Evolutionary conservation across 768 basidiomycete genomes (phyloP).

Genomic region (Trametes meyenii): DNA sequence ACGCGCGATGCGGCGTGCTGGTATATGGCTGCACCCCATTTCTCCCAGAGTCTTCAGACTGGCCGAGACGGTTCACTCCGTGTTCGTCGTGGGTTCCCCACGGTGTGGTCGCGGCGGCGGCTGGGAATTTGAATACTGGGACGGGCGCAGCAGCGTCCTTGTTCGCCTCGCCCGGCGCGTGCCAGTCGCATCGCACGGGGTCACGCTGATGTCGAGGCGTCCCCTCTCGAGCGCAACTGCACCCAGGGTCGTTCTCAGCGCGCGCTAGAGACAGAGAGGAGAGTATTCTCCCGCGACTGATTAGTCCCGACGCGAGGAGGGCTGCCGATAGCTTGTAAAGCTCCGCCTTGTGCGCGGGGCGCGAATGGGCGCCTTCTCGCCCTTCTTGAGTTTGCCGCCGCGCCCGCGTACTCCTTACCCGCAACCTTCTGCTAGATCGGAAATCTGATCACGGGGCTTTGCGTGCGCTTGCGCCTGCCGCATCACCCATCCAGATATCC

Average conservation of each 20-base stretch:
- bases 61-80: neutral
- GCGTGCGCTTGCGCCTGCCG: neutral
- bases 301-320: neutral
- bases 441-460: conserved; percentile 8
- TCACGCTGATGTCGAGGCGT: neutral
- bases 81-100: neutral
- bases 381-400: neutral
- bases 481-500: conserved; percentile 5
- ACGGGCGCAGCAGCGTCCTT: neutral
- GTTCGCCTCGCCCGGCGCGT: neutral
- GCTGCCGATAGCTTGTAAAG: neutral
- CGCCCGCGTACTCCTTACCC: neutral
- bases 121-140: neutral
- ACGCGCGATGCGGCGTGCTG: neutral
- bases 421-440: conserved; percentile 4
- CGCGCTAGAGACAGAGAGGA: neutral
- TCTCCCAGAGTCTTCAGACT: neutral
- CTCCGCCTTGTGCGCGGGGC: neutral
- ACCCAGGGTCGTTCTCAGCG: neutral
- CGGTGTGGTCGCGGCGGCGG: neutral
- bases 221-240: neutral
- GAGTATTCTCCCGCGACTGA: conserved; percentile 17
- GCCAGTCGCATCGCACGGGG: neutral
- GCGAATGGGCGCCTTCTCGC: neutral
- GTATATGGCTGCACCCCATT: neutral